Base-by-base conservation (phyloP, 208 protist species). In the Trypanosoma melophagium region DNA sequence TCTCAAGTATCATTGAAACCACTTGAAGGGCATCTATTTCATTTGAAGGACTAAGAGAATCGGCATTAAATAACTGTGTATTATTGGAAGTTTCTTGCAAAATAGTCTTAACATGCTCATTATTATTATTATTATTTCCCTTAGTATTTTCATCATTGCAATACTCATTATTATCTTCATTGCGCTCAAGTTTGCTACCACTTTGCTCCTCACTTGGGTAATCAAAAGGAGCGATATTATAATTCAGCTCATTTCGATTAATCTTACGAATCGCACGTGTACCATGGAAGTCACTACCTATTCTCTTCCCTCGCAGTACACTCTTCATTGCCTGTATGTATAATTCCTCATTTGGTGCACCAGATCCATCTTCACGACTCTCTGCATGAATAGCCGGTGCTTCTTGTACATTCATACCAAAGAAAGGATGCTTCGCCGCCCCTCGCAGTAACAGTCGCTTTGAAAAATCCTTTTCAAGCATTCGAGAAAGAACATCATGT, bases 401-500 rank as follows among this genome's bases (percentile, higher is more conserved):
- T n/a, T n/a, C n/a, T n/a, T 49, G 51, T 9, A 72, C 65, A 17
- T 52, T 40, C 19, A 53, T 45, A 41, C 21, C 2, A 24, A 92
- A 92, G 72, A 84, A 94, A 2, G 79, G 81, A 65, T 96, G 87
- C 24, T 52, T 21, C 12, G 60, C 70, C 12, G 84, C 90, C 7
- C 38, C 77, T 19, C 58, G 24, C n/a, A 90, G 54, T 55, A 91
- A 49, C 76, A 95, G 69, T 40, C 92, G 86, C 38, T 77, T 55
- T 31, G 70, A 56, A 7, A 82, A 47, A 50, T 94, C 69, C 66
- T 95, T 93, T 9, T 84, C 54, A 41, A 95, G 66, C 88, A 97
- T 93, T 19, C 53, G 28, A 16, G 53, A 14, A 9, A 97, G 74
- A 10, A 94, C 62, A 57, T 92, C 76, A 7, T 57, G 17, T 14